phyloP scores from a whole-genome alignment of 257 asterid species.

The Scutellaria barbata region DNA sequence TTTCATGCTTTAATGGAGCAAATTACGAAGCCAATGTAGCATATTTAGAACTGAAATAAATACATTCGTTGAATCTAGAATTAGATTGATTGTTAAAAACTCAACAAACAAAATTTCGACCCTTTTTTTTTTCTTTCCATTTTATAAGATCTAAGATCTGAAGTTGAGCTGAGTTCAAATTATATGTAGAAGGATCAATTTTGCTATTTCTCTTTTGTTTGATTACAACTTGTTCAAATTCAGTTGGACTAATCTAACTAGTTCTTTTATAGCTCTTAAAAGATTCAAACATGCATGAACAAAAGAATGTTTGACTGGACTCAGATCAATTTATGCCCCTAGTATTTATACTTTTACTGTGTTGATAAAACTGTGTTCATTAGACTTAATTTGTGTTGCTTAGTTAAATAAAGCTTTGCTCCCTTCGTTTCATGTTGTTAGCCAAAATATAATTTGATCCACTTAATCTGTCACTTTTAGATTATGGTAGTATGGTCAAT shows the following conservation, averaged over 20 bases:
- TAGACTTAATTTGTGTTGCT: background rate
- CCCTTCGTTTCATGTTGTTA: background rate
- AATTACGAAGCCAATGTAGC: background rate
- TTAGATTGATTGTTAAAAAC: background rate
- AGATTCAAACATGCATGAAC: background rate
- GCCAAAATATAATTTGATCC: no score
- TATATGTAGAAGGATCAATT: background rate
- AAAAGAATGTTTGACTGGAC: background rate
- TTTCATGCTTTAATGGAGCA: constrained; percentile 10
- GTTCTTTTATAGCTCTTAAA: background rate
- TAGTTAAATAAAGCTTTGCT: background rate
- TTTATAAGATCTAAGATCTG: background rate
- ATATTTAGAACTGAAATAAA: background rate
- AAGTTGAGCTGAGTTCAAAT: background rate
- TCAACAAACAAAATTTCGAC: background rate
- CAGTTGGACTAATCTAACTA: background rate
- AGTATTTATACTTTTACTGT: background rate
- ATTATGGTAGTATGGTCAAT: no score
- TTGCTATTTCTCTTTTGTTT: background rate
- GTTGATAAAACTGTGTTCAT: background rate
- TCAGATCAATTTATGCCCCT: background rate
- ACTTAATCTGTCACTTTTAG: no score
- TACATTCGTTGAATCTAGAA: background rate
- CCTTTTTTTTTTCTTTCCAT: background rate
- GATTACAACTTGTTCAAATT: background rate